Conservation (phyloP, 805 yeast genomes). For the Maudiozyma turicensis region DNA sequence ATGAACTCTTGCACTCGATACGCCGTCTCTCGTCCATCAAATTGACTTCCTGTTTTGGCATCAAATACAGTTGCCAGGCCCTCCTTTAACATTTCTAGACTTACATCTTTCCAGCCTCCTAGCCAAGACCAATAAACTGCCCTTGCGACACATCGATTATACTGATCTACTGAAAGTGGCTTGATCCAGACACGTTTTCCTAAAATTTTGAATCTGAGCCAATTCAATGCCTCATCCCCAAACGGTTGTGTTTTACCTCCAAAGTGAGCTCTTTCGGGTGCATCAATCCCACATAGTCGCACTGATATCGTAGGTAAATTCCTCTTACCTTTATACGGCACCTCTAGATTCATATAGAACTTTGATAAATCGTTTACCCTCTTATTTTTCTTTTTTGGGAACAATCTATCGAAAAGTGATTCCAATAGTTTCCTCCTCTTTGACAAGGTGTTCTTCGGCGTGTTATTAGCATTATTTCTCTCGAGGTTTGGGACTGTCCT, state of each 20-base stretch:
- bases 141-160: constrained; percentile 77
- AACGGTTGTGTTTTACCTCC: constrained; percentile 89
- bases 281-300: constrained; percentile 88
- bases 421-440: background rate
- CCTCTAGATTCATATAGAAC: constrained; percentile 19
- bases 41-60: constrained; percentile 70
- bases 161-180: constrained; percentile 80
- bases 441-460: no score
- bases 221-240: constrained; percentile 71
- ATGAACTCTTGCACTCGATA: constrained; percentile 50
- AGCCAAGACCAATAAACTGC: constrained; percentile 46
- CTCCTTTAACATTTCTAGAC: constrained; percentile 72
- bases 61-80: constrained; percentile 90
- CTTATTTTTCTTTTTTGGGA: background rate
- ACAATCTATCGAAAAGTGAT: background rate
- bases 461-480: background rate
- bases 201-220: constrained; percentile 59
- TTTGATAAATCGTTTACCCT: constrained; percentile 7
- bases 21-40: constrained; percentile 61
- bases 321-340: constrained; percentile 23
- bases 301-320: constrained; percentile 54
- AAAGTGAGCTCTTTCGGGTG: constrained; percentile 91
- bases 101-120: constrained; percentile 68
- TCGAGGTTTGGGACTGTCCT: constrained; percentile 51
- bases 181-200: constrained; percentile 64